Percentiles rank a stretch among this genome's conserved stretches.
These are phyloP conservation scores for Beauveria medogensis DNA, from an alignment of 2,329 filamentous ascomycete species.

Conservation along the genomic window DNA sequence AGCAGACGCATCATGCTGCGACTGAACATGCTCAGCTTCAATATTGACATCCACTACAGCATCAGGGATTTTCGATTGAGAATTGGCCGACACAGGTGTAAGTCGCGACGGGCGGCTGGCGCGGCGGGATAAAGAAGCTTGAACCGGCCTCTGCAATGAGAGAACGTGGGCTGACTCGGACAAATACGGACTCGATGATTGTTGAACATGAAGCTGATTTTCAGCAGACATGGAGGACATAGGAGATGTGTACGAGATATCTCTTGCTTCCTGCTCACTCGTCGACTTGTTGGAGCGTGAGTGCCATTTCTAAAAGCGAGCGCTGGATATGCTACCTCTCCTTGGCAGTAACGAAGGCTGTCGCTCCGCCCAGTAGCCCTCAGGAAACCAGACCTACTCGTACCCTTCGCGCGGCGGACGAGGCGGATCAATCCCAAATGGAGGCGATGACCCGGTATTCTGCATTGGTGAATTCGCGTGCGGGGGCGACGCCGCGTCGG, in stretches of 20 bases:
- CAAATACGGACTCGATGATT: constrained; percentile 34
- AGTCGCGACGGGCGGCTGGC: constrained; percentile 10
- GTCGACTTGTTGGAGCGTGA: constrained; percentile 28
- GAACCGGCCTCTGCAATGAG: constrained; percentile 32
- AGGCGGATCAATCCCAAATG: constrained; percentile 41
- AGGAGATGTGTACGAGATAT: constrained; percentile 18
- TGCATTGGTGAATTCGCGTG: background rate
- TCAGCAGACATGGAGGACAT: constrained; percentile 16
- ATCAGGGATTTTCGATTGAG: background rate
- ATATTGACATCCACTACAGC: background rate
- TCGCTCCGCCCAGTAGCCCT: constrained; percentile 57
- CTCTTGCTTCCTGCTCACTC: constrained; percentile 24
- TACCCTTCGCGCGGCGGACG: constrained; percentile 44
- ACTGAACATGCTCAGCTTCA: background rate
- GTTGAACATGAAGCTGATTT: constrained; percentile 5
- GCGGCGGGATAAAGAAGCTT: constrained; percentile 1
- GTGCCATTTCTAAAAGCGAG: constrained; percentile 33
- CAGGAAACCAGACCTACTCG: constrained; percentile 58
- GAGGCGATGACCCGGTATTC: constrained; percentile 1
- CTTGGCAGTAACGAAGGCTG: constrained; percentile 22
- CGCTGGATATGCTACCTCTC: constrained; percentile 27
- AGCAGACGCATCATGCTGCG: background rate
- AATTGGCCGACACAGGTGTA: background rate
- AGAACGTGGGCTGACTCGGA: constrained; percentile 41
- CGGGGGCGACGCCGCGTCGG: background rate